These are phyloP conservation scores for Eudorina sp. DNA, from an alignment of 139 green algal genomes.

Conservation along the genomic window DNA sequence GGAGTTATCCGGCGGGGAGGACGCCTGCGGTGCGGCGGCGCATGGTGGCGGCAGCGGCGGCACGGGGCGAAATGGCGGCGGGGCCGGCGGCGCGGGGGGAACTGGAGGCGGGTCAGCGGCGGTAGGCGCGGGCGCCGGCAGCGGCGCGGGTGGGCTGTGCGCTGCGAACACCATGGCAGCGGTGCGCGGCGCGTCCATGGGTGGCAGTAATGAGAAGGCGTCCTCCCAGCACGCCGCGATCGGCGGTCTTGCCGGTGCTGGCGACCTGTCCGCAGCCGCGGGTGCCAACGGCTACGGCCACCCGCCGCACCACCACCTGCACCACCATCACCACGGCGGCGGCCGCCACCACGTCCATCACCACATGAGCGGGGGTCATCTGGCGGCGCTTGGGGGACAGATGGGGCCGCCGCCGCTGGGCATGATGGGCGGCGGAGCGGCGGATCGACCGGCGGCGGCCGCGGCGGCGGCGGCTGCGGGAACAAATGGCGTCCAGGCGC, in stretches of 20 bases:
- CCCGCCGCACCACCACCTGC: neutral
- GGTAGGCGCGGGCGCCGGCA: neutral
- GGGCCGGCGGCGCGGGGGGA: neutral
- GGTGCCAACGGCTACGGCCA: neutral
- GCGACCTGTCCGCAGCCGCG: neutral
- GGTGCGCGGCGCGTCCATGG: neutral
- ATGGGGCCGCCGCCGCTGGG: neutral
- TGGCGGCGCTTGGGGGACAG: neutral
- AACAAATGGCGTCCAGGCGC: neutral
- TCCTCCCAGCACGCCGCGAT: neutral
- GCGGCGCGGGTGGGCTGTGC: neutral
- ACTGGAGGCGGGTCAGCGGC: neutral
- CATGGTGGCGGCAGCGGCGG: neutral
- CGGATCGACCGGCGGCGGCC: neutral
- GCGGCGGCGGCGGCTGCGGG: neutral
- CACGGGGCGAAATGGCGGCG: neutral
- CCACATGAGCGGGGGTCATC: neutral
- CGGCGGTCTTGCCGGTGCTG: neutral
- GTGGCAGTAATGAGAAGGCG: neutral
- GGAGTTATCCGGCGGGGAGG: constrained; percentile 1
- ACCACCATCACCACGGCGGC: neutral
- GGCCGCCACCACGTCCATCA: neutral
- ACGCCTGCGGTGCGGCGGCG: neutral
- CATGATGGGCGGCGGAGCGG: neutral
- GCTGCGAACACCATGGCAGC: neutral